Evolutionary conservation across 495 filamentous ascomycete species (phyloP), one percentile per base, ranked within the genome.

Genomic region (Penicillium silybi): DNA sequence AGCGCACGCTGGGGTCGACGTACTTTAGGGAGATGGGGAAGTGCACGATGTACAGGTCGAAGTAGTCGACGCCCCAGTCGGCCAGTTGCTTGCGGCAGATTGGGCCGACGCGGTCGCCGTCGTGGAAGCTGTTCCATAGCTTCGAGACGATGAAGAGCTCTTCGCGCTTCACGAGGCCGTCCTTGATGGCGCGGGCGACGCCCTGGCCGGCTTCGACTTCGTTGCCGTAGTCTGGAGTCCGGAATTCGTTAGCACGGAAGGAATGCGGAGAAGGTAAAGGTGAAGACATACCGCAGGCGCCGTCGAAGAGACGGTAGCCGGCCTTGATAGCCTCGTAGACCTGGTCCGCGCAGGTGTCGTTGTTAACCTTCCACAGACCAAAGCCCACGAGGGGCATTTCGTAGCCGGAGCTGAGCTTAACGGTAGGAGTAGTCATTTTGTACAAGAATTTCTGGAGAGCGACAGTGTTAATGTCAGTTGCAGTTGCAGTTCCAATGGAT

Each of bases 131-230:
- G 77, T 92, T 92, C 90, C 90, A 96, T 46, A 96, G 83, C 77
- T 96, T 96, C 62, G 87, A 89, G 48, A 90, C 88, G 65, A 96
- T 81, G 81, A 96, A 96, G 69, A 95, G 86, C 27, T 96, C 89
- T 66, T 84, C 79, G 51, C 90, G 87, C 74, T 85, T 92, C 60
- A 93, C 89, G 44, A 95, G 65, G 34, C 89, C 89, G 11, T 96
- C 90, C 54, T 85, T 79, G 71, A 96, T 91, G 58, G 90, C 90
- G 61, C 88, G 88, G 45, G 82, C 82, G n/a, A 96, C 80, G 52
- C 90, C 90, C 62, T 93, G 74, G 52, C 90, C 90, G 57, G 81
- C 85, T 71, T 92, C 88, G 51, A 80, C 80, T 74, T 95, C 90
- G 70, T 95, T 95, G 63, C 85, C 89, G 73, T 96, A 96, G 72